Conservation (phyloP, 495 filamentous ascomycete species). For the Aspergillus saccharolyticus region DNA sequence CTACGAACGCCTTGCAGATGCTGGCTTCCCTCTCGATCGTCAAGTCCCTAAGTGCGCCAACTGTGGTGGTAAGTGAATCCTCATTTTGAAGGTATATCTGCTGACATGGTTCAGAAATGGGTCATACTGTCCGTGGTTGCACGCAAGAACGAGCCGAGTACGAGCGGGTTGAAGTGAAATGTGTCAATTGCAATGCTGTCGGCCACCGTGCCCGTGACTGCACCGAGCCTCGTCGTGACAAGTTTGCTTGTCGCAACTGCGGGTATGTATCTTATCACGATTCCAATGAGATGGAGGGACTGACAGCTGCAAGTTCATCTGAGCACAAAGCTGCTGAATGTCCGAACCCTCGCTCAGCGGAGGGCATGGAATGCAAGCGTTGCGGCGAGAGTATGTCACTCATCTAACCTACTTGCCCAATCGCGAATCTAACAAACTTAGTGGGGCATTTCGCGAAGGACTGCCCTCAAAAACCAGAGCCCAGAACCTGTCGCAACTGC, state of each 20-base stretch:
- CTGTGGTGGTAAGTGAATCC: conserved; percentile 50
- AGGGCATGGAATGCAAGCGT: conserved; percentile 72
- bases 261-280: conserved; percentile 43
- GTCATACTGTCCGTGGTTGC: conserved; percentile 66
- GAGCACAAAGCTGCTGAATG: conserved; percentile 60
- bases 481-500: conserved; percentile 60
- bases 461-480: conserved; percentile 57
- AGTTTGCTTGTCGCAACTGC: conserved; percentile 78
- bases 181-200: conserved; percentile 68
- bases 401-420: not conserved
- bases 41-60: conserved; percentile 63
- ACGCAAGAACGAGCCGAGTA: conserved; percentile 50
- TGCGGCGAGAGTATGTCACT: conserved; percentile 61
- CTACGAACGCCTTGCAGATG: conserved; percentile 63
- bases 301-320: conserved; percentile 34
- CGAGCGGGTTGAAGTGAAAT: conserved; percentile 54
- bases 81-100: not conserved
- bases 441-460: conserved; percentile 81
- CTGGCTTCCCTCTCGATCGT: conserved; percentile 64
- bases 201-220: conserved; percentile 71
- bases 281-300: conserved; percentile 13
- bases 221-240: conserved; percentile 53
- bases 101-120: conserved; percentile 51
- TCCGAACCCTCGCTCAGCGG: conserved; percentile 65
- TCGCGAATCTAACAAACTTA: conserved; percentile 22